Base-by-base conservation (phyloP, 1,284 basidiomycete species). In the Pseudozyma pruni region DNA sequence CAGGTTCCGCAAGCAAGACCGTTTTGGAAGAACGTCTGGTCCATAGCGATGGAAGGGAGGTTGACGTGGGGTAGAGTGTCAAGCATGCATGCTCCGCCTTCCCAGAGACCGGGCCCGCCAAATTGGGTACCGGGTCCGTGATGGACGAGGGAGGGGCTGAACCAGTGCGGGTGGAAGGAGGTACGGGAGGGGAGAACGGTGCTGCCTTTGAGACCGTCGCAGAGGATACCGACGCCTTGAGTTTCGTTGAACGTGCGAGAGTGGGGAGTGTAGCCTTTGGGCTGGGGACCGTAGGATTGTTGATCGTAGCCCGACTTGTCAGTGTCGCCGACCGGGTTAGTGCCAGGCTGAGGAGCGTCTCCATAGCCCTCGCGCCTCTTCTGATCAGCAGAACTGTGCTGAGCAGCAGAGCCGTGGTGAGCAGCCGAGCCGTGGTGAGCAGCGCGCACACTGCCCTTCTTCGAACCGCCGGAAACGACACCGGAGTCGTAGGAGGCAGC, bases 1-100 rank as follows among this genome's bases (percentile, higher is more conserved):
- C 69, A 72, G 8, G 69, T 55, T 0, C 69, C 69, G 44, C 69
- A 72, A 2, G 69, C 69, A 9, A 67, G 52, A 14, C 69, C 69
- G 48, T 67, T 52, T 33, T 67, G 63, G 51, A 50, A 72, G 45
- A 52, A 62, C 19, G 40, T 23, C 46, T 72, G 58, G 39, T 72
- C 62, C 69, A 72, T 72, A 4, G 69, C 69, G 33, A 72, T 40
- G 1, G 59, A 62, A 2, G 63, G 63, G 2, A 72, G 45, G 34
- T 58, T 50, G 32, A 27, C 35, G 52, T 72, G 69, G 5, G 69
- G 63, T 8, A 72, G 35, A 13, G 37, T 35, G 52, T 72, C 63
- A 14, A 35, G 53, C 69, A 67, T 67, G 53, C 69, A 72, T 9
- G 69, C 69, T 7, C 69, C 69, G 10, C 69, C 69, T 29, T 72